A percentile compares a stretch with the other conserved stretches of the same genome.
Conservation (phyloP, 306 rosid genomes). For the Spatholobus suberectus region DNA sequence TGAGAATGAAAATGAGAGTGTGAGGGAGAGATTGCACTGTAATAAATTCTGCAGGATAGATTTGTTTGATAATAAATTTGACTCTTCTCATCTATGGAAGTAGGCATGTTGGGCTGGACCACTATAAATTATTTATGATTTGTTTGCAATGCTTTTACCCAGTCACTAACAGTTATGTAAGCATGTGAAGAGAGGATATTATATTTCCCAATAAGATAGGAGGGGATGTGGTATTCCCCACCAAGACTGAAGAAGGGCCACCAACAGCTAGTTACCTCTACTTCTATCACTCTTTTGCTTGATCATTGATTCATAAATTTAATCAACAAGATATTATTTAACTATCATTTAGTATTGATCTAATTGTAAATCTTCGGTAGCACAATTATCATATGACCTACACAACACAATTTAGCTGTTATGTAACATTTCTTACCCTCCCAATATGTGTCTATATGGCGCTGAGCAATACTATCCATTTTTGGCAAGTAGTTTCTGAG, state of each 20-base stretch:
- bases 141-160: neutral
- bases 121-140: neutral
- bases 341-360: neutral
- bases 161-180: neutral
- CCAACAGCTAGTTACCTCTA: neutral
- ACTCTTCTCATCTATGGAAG: neutral
- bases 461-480: slow-evolving; percentile 53
- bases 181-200: neutral
- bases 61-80: neutral
- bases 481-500: slow-evolving; percentile 52
- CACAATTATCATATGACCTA: neutral
- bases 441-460: slow-evolving; percentile 50
- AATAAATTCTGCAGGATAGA: neutral
- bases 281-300: neutral
- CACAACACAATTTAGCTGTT: neutral
- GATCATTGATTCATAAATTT: neutral
- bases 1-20: neutral
- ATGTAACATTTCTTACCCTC: slow-evolving; percentile 38
- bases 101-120: neutral
- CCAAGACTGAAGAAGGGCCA: neutral
- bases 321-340: neutral
- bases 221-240: neutral
- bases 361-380: neutral
- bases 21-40: neutral
- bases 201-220: neutral